Evolutionary conservation across 2,329 filamentous ascomycete species (phyloP).

Genomic region (Ceratocystis ficicola): DNA sequence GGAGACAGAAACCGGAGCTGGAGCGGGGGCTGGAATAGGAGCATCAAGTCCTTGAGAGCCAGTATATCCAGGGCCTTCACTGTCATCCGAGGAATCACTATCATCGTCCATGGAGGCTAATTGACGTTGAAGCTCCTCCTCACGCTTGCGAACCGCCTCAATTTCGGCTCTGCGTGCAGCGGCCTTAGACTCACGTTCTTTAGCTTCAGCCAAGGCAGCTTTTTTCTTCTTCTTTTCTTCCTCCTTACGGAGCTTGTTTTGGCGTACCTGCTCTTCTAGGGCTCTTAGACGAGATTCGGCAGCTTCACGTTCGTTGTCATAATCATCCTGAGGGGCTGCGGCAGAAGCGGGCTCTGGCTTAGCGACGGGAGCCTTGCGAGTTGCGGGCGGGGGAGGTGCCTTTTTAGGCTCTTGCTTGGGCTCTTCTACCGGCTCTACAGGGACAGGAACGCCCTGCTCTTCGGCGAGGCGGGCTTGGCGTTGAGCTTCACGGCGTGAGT

Average conservation of each 20-base stretch:
- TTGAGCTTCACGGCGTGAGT: conserved; percentile 76
- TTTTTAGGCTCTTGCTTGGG: conserved; percentile 39
- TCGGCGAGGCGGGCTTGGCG: conserved; percentile 71
- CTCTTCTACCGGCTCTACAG: conserved; percentile 39
- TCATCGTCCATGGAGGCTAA: conserved; percentile 61
- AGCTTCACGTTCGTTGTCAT: conserved; percentile 66
- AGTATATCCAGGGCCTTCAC: conserved; percentile 63
- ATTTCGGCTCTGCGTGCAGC: conserved; percentile 81
- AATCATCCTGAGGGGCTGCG: conserved; percentile 42
- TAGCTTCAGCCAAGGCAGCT: conserved; percentile 71
- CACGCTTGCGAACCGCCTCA: conserved; percentile 78
- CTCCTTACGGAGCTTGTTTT: conserved; percentile 88
- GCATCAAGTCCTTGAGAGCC: conserved; percentile 43
- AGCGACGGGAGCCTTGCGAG: conserved; percentile 50
- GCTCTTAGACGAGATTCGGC: conserved; percentile 73
- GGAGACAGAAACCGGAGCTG: conserved; percentile 37
- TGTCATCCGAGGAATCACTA: conserved; percentile 64
- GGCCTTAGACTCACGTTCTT: conserved; percentile 75
- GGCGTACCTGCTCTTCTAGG: conserved; percentile 84
- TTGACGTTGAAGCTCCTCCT: conserved; percentile 78
- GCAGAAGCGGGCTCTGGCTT: conserved; percentile 48
- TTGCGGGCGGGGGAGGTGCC: conserved; percentile 68
- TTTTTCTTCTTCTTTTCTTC: conserved; percentile 91
- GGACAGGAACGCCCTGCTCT: conserved; percentile 54
- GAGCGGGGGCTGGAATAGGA: conserved; percentile 34